phyloP scores from a whole-genome alignment of 2,329 filamentous ascomycete genomes.

The Ascochyta rabiei region DNA sequence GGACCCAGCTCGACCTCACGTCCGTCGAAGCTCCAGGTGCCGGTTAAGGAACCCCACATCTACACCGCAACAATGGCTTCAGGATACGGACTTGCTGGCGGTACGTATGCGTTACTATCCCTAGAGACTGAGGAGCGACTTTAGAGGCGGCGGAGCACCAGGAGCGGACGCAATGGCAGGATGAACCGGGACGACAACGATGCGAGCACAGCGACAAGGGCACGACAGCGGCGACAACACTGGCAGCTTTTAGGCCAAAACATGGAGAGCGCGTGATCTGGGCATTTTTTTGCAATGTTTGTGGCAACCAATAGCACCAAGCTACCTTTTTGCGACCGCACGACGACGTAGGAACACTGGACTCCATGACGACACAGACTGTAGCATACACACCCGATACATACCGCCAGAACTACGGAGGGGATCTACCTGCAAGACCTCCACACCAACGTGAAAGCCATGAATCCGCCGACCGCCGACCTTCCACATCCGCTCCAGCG shows the following conservation, averaged over 20 bases:
- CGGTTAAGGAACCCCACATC: slow-evolving; percentile 31
- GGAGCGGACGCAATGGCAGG: slow-evolving; percentile 28
- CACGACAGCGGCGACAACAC: background rate
- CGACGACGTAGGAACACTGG: background rate
- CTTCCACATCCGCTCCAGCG: background rate
- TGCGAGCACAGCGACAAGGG: slow-evolving; percentile 2
- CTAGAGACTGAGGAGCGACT: slow-evolving; percentile 2
- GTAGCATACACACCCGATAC: background rate
- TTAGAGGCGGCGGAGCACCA: slow-evolving; percentile 14
- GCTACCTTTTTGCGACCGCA: background rate
- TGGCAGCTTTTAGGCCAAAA: background rate
- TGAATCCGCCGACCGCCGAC: background rate
- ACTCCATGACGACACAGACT: background rate
- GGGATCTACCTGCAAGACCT: background rate
- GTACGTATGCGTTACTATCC: slow-evolving; percentile 57
- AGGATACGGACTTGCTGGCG: slow-evolving; percentile 80
- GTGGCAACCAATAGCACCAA: background rate
- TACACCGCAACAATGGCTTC: slow-evolving; percentile 69
- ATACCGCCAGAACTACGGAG: background rate
- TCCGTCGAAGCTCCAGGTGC: slow-evolving; percentile 21
- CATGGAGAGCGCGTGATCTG: background rate
- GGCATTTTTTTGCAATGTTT: background rate
- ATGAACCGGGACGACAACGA: slow-evolving; percentile 12
- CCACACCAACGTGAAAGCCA: background rate
- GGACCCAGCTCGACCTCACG: slow-evolving; percentile 23